Evolutionary conservation across 192 early-diverging fungal genomes (phyloP), one percentile per base, ranked within the genome.

Genomic region (Podila verticillata): DNA sequence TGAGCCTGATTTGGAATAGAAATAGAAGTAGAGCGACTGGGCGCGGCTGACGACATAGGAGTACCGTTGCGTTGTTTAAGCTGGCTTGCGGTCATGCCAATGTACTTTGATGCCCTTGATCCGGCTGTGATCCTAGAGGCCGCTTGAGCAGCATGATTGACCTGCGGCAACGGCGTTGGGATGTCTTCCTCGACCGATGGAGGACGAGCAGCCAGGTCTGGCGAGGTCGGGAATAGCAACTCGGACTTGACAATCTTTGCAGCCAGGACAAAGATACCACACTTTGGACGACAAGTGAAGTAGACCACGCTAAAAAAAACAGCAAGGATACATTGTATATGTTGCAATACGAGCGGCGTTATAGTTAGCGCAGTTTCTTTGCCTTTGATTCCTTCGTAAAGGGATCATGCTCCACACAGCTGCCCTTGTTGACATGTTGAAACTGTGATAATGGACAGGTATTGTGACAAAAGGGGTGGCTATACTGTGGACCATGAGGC

Each of bases 221-320:
- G 70, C 32, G 60, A 62, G 22, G 57, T 48, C 9, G 68, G 72
- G 20, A 72, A 61, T 1, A 64, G 58, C 48, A 78, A 56, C 35
- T 84, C 81, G 34, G 80, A 69, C 48, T 77, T 75, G 9, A 65
- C 73, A 56, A 85, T 66, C 59, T 93, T 93, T 29, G 89, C 87
- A 20, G 91, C 88, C 19, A 91, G 83, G 22, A 93, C 84, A 85
- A 94, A 95, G 39, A 95, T 81, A 22, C 94, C 94, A 10, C 87
- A 88, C 57, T 87, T 84, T 13, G 89, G 86, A 29, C 88, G 87
- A 73, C 94, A 95, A 19, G 70, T 70, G 74, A 95, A 95, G 65
- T 95, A 95, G 0, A 80, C 68, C 57, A 87, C 83, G 19, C 94
- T 90, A 75, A 57, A 67, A 7, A 54, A 15, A n/a, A n/a, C n/a